These are phyloP conservation scores for Nicotiana tabacum DNA, from an alignment of 257 asterid genomes.

Conservation along the genomic window DNA sequence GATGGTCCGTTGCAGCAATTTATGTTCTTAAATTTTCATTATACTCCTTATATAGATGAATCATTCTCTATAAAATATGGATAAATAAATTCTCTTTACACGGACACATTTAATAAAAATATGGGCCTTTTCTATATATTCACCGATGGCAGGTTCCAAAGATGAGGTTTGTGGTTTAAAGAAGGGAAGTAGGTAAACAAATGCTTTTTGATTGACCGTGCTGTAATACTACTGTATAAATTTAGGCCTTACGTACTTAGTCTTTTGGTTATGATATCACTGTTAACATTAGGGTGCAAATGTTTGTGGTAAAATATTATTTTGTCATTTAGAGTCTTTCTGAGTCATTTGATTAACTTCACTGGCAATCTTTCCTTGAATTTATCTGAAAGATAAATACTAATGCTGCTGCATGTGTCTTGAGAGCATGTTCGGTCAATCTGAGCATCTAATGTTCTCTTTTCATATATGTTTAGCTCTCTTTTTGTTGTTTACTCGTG, in stretches of 20 bases:
- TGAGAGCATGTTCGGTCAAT: no score
- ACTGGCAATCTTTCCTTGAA: no score
- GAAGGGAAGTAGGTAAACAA: slow-evolving; percentile 99
- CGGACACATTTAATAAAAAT: slow-evolving; percentile 74
- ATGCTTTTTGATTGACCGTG: slow-evolving; percentile 80
- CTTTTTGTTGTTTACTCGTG: no score
- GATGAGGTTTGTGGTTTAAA: slow-evolving; percentile 99
- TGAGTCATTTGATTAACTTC: no score
- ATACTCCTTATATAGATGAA: not conserved
- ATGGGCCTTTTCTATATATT: slow-evolving; percentile 93
- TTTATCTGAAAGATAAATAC: no score
- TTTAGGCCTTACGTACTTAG: slow-evolving; percentile 33
- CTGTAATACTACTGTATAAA: slow-evolving; percentile 36
- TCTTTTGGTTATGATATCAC: slow-evolving; percentile 27
- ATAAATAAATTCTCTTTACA: slow-evolving; percentile 51
- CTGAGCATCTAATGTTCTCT: no score
- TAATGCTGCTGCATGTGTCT: no score
- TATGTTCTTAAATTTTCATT: not conserved
- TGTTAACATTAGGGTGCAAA: slow-evolving; percentile 26
- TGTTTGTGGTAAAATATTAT: not conserved
- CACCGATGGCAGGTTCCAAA: slow-evolving; percentile 99
- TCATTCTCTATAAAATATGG: slow-evolving; percentile 11
- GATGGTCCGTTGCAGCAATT: slow-evolving; percentile 54
- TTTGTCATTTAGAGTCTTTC: no score
- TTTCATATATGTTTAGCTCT: no score